Conservation (phyloP, 1,139 yeast genomes). For the Meyerozyma elateridarum region DNA sequence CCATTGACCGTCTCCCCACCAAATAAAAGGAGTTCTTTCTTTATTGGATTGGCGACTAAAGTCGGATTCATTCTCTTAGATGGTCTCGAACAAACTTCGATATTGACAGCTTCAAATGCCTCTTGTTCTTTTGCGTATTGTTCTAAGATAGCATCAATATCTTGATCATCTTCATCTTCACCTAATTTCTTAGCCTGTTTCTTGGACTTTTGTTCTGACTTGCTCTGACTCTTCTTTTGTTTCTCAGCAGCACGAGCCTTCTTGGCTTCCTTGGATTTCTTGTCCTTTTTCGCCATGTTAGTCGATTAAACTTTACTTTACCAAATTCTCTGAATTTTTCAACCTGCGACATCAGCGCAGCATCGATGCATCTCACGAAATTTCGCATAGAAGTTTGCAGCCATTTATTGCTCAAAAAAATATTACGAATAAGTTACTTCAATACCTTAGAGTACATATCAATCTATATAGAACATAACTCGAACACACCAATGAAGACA, state of each 20-base stretch:
- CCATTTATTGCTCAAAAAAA: too few species aligned
- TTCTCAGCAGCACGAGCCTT: slow-evolving; percentile 87
- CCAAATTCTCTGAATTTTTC: background rate
- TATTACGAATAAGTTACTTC: too few species aligned
- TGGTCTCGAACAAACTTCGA: slow-evolving; percentile 58
- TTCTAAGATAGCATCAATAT: slow-evolving; percentile 77
- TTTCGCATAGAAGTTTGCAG: background rate
- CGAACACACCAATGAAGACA: too few species aligned
- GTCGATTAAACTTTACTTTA: slow-evolving; percentile 1
- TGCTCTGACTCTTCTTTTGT: slow-evolving; percentile 67
- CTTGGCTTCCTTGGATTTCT: slow-evolving; percentile 85
- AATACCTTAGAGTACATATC: too few species aligned
- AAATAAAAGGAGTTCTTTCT: slow-evolving; percentile 72
- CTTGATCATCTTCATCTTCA: slow-evolving; percentile 81
- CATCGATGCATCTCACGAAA: background rate
- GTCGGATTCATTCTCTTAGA: slow-evolving; percentile 67
- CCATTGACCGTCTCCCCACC: slow-evolving; percentile 78
- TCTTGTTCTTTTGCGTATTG: slow-evolving; percentile 78
- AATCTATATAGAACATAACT: too few species aligned
- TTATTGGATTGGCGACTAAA: slow-evolving; percentile 69
- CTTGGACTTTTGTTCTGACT: slow-evolving; percentile 70
- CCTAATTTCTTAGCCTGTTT: slow-evolving; percentile 72
- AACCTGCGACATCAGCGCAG: background rate
- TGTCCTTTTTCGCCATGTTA: slow-evolving; percentile 76
- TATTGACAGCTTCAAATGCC: slow-evolving; percentile 64